These are phyloP conservation scores for Elsinoe arachidis DNA, from an alignment of 2,329 filamentous ascomycete genomes.

Conservation along the genomic window DNA sequence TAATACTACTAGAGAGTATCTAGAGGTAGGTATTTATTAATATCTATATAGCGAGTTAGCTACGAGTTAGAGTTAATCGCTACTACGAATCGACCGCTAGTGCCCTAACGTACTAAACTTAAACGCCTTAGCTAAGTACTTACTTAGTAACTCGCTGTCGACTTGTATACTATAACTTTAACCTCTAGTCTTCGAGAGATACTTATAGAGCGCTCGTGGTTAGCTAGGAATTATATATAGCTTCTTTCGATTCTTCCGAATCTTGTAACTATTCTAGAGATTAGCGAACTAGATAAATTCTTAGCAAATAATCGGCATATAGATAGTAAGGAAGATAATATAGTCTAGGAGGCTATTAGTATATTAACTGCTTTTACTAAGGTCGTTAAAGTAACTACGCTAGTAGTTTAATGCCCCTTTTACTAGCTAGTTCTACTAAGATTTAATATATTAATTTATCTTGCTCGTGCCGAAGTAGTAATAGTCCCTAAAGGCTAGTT, in stretches of 20 bases:
- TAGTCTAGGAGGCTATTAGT: no score
- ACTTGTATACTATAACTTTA: neutral
- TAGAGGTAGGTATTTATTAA: neutral
- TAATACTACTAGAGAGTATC: neutral
- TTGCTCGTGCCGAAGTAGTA: neutral
- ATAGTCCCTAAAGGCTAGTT: neutral
- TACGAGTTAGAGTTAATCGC: neutral
- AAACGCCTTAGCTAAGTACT: neutral
- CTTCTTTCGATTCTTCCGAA: no score
- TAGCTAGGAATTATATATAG: no score
- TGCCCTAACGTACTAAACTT: neutral
- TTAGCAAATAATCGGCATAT: neutral
- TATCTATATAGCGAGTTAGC: neutral
- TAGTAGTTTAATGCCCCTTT: no score
- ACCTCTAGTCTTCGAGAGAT: neutral
- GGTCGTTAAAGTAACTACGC: no score
- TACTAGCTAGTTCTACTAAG: neutral
- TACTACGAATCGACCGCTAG: neutral
- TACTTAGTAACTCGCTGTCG: neutral
- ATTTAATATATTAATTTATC: neutral
- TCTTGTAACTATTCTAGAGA: neutral
- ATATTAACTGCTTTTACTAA: no score
- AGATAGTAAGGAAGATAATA: no score
- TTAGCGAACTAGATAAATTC: neutral
- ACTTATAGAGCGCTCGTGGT: neutral